These are phyloP conservation scores for Nannochloris sp. DNA, from an alignment of 139 green algal genomes.

Conservation along the genomic window DNA sequence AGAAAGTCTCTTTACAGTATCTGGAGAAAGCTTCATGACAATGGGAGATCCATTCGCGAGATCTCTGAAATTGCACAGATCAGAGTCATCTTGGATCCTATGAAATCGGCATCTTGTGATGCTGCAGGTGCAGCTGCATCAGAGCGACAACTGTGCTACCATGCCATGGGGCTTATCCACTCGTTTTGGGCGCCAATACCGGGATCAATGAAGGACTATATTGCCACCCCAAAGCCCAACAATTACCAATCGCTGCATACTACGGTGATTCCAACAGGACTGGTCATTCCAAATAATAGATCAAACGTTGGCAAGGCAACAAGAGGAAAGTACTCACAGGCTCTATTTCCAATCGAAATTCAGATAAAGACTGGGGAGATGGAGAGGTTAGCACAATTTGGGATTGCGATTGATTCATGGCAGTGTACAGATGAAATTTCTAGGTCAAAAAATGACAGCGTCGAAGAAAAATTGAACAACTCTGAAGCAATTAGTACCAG, in stretches of 20 bases:
- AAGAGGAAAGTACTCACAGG: not conserved
- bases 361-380: conserved; percentile 63
- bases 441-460: conserved; percentile 5
- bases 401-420: conserved; percentile 47
- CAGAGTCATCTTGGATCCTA: conserved; percentile 32
- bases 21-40: conserved; percentile 47
- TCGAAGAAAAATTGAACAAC: not conserved
- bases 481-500: not conserved
- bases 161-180: conserved; percentile 59
- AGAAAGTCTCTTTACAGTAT: conserved; percentile 57
- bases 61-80: conserved; percentile 64
- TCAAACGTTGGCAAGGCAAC: not conserved
- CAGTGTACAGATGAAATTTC: not conserved
- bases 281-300: conserved; percentile 1
- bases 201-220: conserved; percentile 75
- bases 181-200: conserved; percentile 71
- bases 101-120: not conserved
- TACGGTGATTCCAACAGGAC: conserved; percentile 38
- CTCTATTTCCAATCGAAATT: conserved; percentile 56
- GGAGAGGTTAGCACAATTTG: conserved; percentile 59
- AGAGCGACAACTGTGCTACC: conserved; percentile 31
- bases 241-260: conserved; percentile 77
- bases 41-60: conserved; percentile 20
- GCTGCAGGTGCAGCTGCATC: conserved; percentile 4
- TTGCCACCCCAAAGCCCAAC: conserved; percentile 78